phyloP scores from a whole-genome alignment of 2,329 filamentous ascomycete species.

The Pseudogymnoascus sp. region DNA sequence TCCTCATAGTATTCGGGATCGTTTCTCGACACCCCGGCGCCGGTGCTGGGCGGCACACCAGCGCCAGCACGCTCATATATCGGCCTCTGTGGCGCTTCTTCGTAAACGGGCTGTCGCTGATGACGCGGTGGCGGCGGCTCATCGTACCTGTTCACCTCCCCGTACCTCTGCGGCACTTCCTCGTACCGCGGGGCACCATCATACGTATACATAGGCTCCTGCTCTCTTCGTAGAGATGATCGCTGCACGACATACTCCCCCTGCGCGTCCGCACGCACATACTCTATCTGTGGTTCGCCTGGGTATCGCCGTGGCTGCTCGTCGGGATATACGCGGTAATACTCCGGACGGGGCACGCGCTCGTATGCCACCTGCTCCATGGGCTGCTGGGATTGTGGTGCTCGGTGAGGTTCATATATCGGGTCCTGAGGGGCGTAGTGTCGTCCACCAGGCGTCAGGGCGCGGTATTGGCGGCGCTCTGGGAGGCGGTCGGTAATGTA shows the following conservation, averaged over 20 bases:
- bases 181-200: not conserved
- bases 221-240: constrained; percentile 27
- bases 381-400: constrained; percentile 17
- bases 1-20: constrained; percentile 32
- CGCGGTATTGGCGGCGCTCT: constrained; percentile 26
- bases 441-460: constrained; percentile 26
- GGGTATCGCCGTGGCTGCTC: constrained; percentile 24
- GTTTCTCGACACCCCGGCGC: not conserved
- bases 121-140: not conserved
- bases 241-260: constrained; percentile 42
- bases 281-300: constrained; percentile 33
- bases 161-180: not conserved
- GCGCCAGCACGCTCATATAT: not conserved
- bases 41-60: not conserved
- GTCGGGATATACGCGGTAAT: constrained; percentile 30
- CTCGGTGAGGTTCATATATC: constrained; percentile 25
- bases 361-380: constrained; percentile 27
- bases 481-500: constrained; percentile 25
- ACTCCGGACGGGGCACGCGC: constrained; percentile 28
- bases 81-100: not conserved
- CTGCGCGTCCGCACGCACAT: constrained; percentile 38
- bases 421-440: constrained; percentile 18
- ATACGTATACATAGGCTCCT: constrained; percentile 13
- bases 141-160: not conserved
- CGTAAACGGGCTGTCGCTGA: not conserved